Percentiles rank a stretch among this genome's conserved stretches.
phyloP scores from a whole-genome alignment of 805 yeast species.

The Diddensiella caesifluorescens region DNA sequence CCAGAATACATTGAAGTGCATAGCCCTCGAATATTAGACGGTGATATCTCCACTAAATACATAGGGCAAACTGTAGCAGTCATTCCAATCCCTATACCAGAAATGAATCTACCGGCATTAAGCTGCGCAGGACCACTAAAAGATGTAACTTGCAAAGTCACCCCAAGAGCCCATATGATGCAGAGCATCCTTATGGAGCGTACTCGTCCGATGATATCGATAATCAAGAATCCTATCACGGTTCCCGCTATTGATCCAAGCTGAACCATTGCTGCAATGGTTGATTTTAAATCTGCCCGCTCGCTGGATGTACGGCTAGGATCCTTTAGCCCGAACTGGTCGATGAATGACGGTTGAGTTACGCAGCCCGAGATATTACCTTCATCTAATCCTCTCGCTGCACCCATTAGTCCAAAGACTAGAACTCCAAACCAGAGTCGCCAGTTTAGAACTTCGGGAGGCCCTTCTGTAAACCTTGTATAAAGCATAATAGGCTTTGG shows the following conservation, averaged over 20 bases:
- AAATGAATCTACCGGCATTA: conserved; percentile 51
- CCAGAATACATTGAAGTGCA: conserved; percentile 52
- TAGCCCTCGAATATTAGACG: conserved; percentile 47
- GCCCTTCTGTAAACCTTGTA: conserved; percentile 3
- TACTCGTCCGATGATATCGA: conserved; percentile 49
- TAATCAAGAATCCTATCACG: conserved; percentile 42
- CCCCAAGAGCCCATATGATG: conserved; percentile 42
- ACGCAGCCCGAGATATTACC: conserved; percentile 46
- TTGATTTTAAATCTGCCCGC: conserved; percentile 40
- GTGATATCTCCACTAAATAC: conserved; percentile 50
- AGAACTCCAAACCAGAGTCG: conserved; percentile 42
- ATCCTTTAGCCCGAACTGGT: conserved; percentile 43
- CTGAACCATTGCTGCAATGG: conserved; percentile 55
- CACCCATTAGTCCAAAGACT: conserved; percentile 51
- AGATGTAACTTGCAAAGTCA: conserved; percentile 45
- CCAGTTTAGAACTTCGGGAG: conserved; percentile 30
- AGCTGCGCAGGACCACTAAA: conserved; percentile 41
- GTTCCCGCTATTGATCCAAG: conserved; percentile 53
- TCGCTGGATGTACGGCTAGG: too few relatives aligned
- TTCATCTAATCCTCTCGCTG: conserved; percentile 55
- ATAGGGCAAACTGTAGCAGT: conserved; percentile 53
- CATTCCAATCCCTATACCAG: conserved; percentile 54
- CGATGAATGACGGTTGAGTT: conserved; percentile 40
- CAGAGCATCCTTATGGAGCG: conserved; percentile 43
- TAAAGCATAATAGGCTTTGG: too few relatives aligned